Evolutionary conservation across 495 filamentous ascomycete genomes (phyloP).

Genomic region (Mycothermus thermophilus): DNA sequence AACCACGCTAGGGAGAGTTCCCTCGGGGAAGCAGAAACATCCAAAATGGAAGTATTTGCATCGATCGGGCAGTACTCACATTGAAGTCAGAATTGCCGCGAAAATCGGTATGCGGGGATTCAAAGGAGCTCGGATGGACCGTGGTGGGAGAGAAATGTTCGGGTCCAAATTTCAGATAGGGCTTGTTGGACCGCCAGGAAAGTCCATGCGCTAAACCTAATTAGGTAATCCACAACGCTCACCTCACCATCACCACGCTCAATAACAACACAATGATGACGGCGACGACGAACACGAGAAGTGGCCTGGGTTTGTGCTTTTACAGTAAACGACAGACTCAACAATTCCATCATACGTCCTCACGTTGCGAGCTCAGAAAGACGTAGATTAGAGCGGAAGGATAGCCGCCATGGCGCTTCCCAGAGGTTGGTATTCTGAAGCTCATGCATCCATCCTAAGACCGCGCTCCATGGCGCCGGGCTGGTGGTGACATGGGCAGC

Average conservation of each 20-base stretch:
- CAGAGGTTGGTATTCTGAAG: slow-evolving; percentile 5
- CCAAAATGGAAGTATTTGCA: background rate
- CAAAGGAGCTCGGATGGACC: slow-evolving; percentile 11
- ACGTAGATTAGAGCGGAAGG: slow-evolving; percentile 1
- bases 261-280: no score
- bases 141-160: slow-evolving; percentile 22
- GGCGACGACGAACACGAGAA: no score
- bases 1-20: slow-evolving; percentile 2
- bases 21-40: background rate
- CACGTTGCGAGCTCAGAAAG: no score
- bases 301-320: no score
- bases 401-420: slow-evolving; percentile 3
- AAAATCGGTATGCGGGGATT: slow-evolving; percentile 18
- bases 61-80: slow-evolving; percentile 13
- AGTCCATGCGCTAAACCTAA: slow-evolving; percentile 9
- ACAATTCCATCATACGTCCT: no score
- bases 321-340: no score
- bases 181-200: slow-evolving; percentile 10
- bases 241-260: no score
- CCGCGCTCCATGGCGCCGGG: no score
- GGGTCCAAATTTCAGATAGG: slow-evolving; percentile 20
- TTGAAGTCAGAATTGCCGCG: slow-evolving; percentile 18
- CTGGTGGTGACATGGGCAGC: slow-evolving; percentile 7
- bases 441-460: no score
- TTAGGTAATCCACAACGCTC: slow-evolving; percentile 11